Conservation (phyloP, 2,329 filamentous ascomycete genomes). For the Pseudogymnoascus sp. region DNA sequence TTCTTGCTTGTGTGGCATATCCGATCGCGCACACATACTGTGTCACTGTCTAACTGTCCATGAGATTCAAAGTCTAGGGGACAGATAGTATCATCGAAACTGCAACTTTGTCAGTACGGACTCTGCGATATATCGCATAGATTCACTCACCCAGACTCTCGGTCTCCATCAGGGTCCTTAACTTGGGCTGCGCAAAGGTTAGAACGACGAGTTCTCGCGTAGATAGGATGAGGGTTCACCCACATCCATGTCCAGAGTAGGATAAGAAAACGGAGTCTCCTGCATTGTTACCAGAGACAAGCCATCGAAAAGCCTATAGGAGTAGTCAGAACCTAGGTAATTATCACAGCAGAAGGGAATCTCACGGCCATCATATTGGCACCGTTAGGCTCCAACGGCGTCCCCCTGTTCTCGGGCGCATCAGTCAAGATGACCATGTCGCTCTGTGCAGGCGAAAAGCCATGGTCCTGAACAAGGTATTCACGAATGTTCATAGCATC, state of each 20-base stretch:
- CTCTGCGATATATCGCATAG: not conserved
- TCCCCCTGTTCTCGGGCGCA: slow-evolving; percentile 31
- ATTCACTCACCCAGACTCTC: slow-evolving; percentile 28
- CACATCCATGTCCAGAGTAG: slow-evolving; percentile 53
- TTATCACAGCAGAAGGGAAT: not conserved
- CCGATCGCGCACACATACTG: slow-evolving; percentile 16
- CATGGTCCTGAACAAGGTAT: slow-evolving; percentile 33
- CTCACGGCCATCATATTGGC: slow-evolving; percentile 34
- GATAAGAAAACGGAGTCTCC: slow-evolving; percentile 50
- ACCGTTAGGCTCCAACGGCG: slow-evolving; percentile 32
- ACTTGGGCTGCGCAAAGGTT: slow-evolving; percentile 34
- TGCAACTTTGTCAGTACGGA: not conserved
- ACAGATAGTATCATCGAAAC: slow-evolving; percentile 45
- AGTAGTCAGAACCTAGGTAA: not conserved
- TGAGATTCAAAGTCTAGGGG: slow-evolving; percentile 44
- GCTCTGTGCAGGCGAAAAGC: slow-evolving; percentile 28
- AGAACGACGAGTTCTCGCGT: not conserved
- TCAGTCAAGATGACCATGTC: slow-evolving; percentile 35
- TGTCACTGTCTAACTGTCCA: slow-evolving; percentile 47
- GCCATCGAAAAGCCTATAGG: slow-evolving; percentile 48
- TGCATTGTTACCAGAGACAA: slow-evolving; percentile 43
- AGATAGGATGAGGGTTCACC: not conserved
- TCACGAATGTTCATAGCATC: slow-evolving; percentile 31
- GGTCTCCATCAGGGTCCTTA: slow-evolving; percentile 36
- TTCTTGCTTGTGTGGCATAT: not conserved